Conservation (phyloP, 2,329 filamentous ascomycete genomes). For the Penicillium sp. region DNA sequence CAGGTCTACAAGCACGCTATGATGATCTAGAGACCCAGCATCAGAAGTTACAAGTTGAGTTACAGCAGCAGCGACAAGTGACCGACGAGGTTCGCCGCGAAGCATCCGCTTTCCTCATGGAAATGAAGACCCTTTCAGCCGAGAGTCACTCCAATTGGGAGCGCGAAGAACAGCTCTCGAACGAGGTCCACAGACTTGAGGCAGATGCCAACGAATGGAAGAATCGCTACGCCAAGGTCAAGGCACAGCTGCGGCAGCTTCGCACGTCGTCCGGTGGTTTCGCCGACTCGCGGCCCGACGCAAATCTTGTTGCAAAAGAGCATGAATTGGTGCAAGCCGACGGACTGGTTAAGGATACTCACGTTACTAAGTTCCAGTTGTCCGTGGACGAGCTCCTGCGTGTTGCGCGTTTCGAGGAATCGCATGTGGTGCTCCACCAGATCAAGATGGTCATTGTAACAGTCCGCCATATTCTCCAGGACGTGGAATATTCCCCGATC, state of each 20-base stretch:
- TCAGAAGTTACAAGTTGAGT: constrained; percentile 61
- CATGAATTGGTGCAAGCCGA: constrained; percentile 68
- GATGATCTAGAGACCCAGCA: constrained; percentile 60
- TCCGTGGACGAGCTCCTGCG: constrained; percentile 87
- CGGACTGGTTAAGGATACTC: constrained; percentile 83
- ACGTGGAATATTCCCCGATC: constrained; percentile 63
- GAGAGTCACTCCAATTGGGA: constrained; percentile 76
- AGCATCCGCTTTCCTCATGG: constrained; percentile 75
- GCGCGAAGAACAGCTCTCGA: constrained; percentile 74
- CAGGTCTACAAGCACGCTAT: constrained; percentile 61
- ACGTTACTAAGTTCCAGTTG: constrained; percentile 93
- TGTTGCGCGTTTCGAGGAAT: constrained; percentile 69
- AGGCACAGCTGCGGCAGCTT: constrained; percentile 79
- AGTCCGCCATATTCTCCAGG: constrained; percentile 80
- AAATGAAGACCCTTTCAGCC: constrained; percentile 84
- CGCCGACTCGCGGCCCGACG: constrained; percentile 45
- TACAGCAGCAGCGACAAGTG: constrained; percentile 73
- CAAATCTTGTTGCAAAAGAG: constrained; percentile 59
- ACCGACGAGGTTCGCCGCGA: constrained; percentile 85
- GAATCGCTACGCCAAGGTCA: constrained; percentile 79
- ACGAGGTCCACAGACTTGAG: constrained; percentile 73
- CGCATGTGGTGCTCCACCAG: constrained; percentile 72
- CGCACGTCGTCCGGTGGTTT: constrained; percentile 77
- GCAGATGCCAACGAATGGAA: constrained; percentile 87
- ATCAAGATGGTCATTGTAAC: constrained; percentile 84